Evolutionary conservation across 2,329 filamentous ascomycete genomes (phyloP).

Genomic region (Monosporascus sp.): DNA sequence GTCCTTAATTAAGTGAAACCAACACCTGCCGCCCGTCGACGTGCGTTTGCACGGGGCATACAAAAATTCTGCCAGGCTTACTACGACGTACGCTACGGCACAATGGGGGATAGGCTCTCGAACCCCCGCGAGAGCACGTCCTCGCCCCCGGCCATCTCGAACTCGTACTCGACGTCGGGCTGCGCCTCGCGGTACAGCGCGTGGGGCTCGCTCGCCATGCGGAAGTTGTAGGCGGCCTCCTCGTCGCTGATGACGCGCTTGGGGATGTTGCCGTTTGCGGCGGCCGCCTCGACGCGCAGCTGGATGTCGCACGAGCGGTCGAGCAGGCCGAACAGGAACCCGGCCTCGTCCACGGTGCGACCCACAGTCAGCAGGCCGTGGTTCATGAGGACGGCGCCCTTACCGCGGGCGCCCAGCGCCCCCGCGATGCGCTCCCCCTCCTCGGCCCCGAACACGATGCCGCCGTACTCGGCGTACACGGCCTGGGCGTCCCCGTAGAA

Average conservation of each 20-base stretch:
- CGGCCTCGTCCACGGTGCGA: constrained; percentile 67
- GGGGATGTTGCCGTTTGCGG: constrained; percentile 31
- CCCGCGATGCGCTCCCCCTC: constrained; percentile 61
- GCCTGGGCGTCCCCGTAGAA: constrained; percentile 57
- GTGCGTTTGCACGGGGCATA: no score
- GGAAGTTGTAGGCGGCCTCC: constrained; percentile 36
- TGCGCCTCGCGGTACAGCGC: constrained; percentile 29
- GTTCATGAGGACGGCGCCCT: constrained; percentile 62
- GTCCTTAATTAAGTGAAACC: no score
- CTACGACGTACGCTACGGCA: constrained; percentile 6
- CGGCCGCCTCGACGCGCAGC: constrained; percentile 62
- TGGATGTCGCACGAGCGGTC: constrained; percentile 67
- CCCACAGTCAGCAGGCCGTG: constrained; percentile 70
- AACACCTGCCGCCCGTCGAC: neutral
- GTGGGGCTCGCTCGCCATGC: constrained; percentile 28
- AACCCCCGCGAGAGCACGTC: constrained; percentile 25
- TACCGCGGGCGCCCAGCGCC: constrained; percentile 53
- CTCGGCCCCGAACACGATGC: constrained; percentile 52
- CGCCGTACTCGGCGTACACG: constrained; percentile 54
- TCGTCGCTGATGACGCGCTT: constrained; percentile 38
- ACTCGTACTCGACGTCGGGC: constrained; percentile 28
- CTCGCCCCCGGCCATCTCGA: constrained; percentile 27
- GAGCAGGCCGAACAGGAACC: constrained; percentile 63
- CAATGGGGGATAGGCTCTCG: constrained; percentile 15
- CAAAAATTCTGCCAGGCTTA: no score